Evolutionary conservation across 768 basidiomycete species (phyloP), one percentile per base, ranked within the genome.

Genomic region (Lactifluus piperatus): DNA sequence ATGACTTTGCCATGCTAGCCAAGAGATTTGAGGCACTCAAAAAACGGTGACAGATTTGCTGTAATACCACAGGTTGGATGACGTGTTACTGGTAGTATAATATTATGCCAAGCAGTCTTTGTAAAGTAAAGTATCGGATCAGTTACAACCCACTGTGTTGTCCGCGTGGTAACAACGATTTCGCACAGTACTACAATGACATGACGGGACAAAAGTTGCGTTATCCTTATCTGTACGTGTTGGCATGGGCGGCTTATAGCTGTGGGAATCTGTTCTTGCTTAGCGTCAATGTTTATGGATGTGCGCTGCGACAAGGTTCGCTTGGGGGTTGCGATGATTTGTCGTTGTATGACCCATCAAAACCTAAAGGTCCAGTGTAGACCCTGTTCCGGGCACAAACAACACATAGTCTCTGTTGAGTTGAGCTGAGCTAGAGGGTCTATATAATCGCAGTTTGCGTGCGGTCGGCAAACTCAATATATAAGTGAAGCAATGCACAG

Each of bases 1-100:
- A 92, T 65, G 86, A 87, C 57, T 90, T 92, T 66, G 86, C 87
- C 39, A 76, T 81, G 22, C 75, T 97, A 51, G 75, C 85, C 51
- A 83, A 81, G 70, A 82, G 94, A 57, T 95, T 97, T 67, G 91
- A 88, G 61, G 86, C 83, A 29, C 73, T 97, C 66, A 97, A 94
- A 77, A 91, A 90, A 73, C 82, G 83, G 48, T 91, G 71, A 72
- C 48, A 36, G 51, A 36, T 13, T 13, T 36, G 34, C 11, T 52
- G 14, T 6, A 14, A 39, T 52, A 26, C 54, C 22, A 9, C 29
- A 20, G 20, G 53, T 27, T 39, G 50, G 34, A 24, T 51, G 39
- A 11, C 45, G 46, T 60, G 46, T 44, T 32, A 32, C 30, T 5
- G 30, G 30, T 20, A 8, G 20, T 32, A 14, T 34, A 6, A 51